Conservation (phyloP, 441 rosid species). For the Gossypium schwendimanii region DNA sequence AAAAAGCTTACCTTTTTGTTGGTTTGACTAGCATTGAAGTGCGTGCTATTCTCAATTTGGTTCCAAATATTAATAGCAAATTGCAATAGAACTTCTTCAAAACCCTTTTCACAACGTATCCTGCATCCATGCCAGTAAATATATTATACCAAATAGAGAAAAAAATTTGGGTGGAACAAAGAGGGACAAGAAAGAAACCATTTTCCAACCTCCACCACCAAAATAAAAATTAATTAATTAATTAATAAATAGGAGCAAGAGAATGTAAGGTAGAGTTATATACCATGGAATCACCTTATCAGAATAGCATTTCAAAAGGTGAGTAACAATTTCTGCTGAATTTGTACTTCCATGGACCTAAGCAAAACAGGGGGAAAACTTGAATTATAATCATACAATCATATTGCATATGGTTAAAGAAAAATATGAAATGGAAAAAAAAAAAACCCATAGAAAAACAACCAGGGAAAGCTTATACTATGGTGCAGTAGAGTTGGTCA, state of each 20-base stretch:
- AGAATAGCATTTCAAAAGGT: slow-evolving; percentile 72
- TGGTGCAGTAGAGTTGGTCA: not conserved
- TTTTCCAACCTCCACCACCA: not conserved
- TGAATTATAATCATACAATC: slow-evolving; percentile 1
- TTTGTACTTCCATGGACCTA: slow-evolving; percentile 55
- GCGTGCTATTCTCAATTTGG: slow-evolving; percentile 45
- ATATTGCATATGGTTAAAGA: not conserved
- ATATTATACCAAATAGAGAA: slow-evolving; percentile 15
- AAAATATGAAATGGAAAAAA: not conserved
- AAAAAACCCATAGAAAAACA: not conserved
- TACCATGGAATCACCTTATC: slow-evolving; percentile 76
- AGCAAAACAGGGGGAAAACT: slow-evolving; percentile 16
- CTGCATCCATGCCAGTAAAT: slow-evolving; percentile 33
- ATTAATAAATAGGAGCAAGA: slow-evolving; percentile 5
- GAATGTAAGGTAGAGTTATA: slow-evolving; percentile 12
- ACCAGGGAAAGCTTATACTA: not conserved
- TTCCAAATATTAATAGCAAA: slow-evolving; percentile 61
- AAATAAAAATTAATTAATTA: not conserved
- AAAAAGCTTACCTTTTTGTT: slow-evolving; percentile 39
- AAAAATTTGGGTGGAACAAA: not conserved
- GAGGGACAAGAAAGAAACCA: slow-evolving; percentile 7
- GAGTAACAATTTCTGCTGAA: slow-evolving; percentile 38
- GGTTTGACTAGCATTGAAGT: slow-evolving; percentile 18
- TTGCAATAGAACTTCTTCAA: slow-evolving; percentile 42
- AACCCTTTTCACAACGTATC: slow-evolving; percentile 54